A percentile compares a stretch with the other conserved stretches of the same genome.
These are phyloP conservation scores for Colletotrichum camelliae DNA, from an alignment of 2,329 filamentous ascomycete species.

Conservation along the genomic window DNA sequence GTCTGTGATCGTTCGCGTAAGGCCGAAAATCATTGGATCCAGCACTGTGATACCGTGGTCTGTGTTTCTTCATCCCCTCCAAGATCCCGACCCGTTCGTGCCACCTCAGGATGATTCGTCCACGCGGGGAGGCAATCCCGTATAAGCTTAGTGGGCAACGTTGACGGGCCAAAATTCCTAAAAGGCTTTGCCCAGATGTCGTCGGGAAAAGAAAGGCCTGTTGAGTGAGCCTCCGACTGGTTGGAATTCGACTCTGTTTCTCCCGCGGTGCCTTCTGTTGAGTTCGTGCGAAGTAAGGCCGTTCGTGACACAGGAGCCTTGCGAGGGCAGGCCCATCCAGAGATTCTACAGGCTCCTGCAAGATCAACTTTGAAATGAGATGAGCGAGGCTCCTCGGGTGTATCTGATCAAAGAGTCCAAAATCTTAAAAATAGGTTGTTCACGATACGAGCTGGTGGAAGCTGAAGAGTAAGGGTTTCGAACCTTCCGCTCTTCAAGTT, in stretches of 20 bases:
- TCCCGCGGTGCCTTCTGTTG: neutral
- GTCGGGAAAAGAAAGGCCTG: neutral
- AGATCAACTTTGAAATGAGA: neutral
- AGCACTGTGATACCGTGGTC: slow-evolving; percentile 2
- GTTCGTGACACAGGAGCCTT: slow-evolving; percentile 2
- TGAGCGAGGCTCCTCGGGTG: neutral
- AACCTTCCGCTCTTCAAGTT: neutral
- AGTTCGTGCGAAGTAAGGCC: slow-evolving; percentile 22
- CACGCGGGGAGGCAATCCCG: neutral
- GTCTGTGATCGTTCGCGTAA: slow-evolving; percentile 20
- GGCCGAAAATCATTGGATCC: slow-evolving; percentile 12
- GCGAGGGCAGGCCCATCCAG: neutral
- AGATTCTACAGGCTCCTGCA: neutral
- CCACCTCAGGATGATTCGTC: neutral
- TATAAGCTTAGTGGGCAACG: slow-evolving; percentile 10
- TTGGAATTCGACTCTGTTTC: neutral
- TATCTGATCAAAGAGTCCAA: neutral
- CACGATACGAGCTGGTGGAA: neutral
- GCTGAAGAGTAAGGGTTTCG: neutral
- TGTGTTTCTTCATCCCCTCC: slow-evolving; percentile 4
- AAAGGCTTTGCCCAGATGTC: neutral
- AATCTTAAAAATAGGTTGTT: neutral
- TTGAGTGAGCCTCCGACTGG: neutral
- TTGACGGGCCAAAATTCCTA: neutral
- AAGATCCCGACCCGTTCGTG: neutral